Evolutionary conservation across 2,329 filamentous ascomycete species (phyloP).

Genomic region (Leptographium wingfieldii): DNA sequence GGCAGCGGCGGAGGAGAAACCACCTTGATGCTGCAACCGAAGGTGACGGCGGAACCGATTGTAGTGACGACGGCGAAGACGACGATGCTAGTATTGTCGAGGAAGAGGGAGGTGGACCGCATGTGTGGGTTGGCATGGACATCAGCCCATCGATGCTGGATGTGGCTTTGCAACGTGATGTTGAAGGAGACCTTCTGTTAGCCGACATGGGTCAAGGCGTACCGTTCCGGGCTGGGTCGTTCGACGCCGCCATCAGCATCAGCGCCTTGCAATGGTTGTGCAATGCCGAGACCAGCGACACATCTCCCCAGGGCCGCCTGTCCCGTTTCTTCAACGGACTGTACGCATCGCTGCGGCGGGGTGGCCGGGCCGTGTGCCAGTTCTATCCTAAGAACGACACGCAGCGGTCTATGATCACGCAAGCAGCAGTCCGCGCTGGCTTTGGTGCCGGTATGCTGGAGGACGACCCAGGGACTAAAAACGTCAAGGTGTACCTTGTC

Average conservation of each 20-base stretch:
- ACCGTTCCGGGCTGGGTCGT: conserved; percentile 81
- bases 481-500: conserved; percentile 89
- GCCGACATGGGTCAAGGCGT: conserved; percentile 93
- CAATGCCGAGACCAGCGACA: conserved; percentile 82
- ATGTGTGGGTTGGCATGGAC: conserved; percentile 97
- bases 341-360: conserved; percentile 71
- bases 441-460: conserved; percentile 92
- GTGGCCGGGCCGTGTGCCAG: conserved; percentile 85
- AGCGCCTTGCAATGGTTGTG: conserved; percentile 97
- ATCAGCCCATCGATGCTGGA: conserved; percentile 95
- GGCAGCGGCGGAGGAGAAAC: neutral
- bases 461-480: conserved; percentile 94
- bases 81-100: conserved; percentile 30
- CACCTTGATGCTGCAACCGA: neutral
- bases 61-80: conserved; percentile 1
- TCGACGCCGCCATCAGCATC: conserved; percentile 92
- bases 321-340: conserved; percentile 84
- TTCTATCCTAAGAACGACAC: conserved; percentile 96
- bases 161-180: conserved; percentile 78
- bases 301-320: conserved; percentile 64
- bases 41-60: neutral
- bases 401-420: conserved; percentile 84
- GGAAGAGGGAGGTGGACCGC: conserved; percentile 64
- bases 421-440: conserved; percentile 81
- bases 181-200: conserved; percentile 86